Evolutionary conservation across 2,329 filamentous ascomycete species (phyloP).

Genomic region (Fusarium redolens): DNA sequence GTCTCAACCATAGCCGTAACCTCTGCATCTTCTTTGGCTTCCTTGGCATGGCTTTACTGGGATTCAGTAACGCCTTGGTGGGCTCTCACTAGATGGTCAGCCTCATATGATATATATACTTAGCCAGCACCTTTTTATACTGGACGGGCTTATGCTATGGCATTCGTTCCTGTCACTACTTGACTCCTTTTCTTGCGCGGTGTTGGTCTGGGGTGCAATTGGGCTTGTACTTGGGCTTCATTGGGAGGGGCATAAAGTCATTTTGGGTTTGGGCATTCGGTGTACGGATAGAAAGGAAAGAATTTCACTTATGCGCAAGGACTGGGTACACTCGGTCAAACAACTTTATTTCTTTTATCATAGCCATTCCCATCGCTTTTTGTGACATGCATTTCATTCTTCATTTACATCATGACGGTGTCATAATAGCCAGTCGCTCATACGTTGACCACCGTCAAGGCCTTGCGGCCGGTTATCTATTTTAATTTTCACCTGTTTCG

Average conservation of each 20-base stretch:
- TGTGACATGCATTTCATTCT: conserved; percentile 15
- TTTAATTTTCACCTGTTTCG: conserved; percentile 17
- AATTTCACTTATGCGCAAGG: conserved; percentile 4
- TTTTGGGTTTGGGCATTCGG: conserved; percentile 11
- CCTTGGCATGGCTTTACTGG: conserved; percentile 87
- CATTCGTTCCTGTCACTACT: neutral
- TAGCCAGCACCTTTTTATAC: neutral
- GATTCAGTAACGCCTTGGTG: conserved; percentile 86
- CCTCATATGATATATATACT: neutral
- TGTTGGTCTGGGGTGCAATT: conserved; percentile 17
- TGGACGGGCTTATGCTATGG: neutral
- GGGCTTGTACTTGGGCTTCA: neutral
- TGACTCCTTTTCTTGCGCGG: conserved; percentile 24
- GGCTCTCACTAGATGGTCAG: conserved; percentile 58
- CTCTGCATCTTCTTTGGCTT: conserved; percentile 85
- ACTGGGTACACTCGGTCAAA: neutral
- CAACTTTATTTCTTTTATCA: conserved; percentile 2
- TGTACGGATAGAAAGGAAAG: conserved; percentile 32
- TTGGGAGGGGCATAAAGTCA: conserved; percentile 6
- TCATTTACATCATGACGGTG: conserved; percentile 27
- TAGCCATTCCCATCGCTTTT: neutral
- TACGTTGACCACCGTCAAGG: conserved; percentile 7
- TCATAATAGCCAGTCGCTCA: neutral
- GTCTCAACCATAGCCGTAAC: conserved; percentile 81
- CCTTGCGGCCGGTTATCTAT: conserved; percentile 43